phyloP scores from a whole-genome alignment of 495 filamentous ascomycete species.

The Hamigera avellanea region DNA sequence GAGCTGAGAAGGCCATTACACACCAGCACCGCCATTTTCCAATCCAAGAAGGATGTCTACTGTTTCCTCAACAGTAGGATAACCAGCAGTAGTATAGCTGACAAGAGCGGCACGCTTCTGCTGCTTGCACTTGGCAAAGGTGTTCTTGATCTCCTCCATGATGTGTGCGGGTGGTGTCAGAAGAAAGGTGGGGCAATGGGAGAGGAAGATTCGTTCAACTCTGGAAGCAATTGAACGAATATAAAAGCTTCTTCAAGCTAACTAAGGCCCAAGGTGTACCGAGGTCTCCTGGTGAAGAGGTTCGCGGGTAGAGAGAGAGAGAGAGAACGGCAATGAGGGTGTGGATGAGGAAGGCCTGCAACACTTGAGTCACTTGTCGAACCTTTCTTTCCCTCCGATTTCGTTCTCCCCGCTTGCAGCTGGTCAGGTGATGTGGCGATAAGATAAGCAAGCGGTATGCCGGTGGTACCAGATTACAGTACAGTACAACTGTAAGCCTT shows the following conservation, averaged over 20 bases:
- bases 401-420: not conserved
- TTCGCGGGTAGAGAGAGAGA: not conserved
- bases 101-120: constrained; percentile 61
- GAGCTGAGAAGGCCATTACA: constrained; percentile 8
- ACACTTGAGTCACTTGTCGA: too few species aligned
- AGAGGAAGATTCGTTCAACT: not conserved
- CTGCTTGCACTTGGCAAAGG: constrained; percentile 81
- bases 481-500: too few species aligned
- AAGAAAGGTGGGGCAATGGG: constrained; percentile 6
- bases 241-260: too few species aligned
- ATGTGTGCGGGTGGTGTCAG: constrained; percentile 5
- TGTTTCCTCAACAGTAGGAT: constrained; percentile 70
- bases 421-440: constrained; percentile 16
- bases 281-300: constrained; percentile 1
- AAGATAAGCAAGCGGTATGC: constrained; percentile 9
- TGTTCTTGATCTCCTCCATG: constrained; percentile 74
- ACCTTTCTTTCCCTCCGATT: too few species aligned
- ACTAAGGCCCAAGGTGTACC: too few species aligned
- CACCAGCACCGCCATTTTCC: constrained; percentile 89
- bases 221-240: not conserved
- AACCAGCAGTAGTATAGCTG: constrained; percentile 94
- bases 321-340: not conserved
- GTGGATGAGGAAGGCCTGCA: too few species aligned
- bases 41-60: constrained; percentile 76
- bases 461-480: too few species aligned